These are phyloP conservation scores for Clonostachys chloroleuca DNA, from an alignment of 2,329 filamentous ascomycete species.

Conservation along the genomic window DNA sequence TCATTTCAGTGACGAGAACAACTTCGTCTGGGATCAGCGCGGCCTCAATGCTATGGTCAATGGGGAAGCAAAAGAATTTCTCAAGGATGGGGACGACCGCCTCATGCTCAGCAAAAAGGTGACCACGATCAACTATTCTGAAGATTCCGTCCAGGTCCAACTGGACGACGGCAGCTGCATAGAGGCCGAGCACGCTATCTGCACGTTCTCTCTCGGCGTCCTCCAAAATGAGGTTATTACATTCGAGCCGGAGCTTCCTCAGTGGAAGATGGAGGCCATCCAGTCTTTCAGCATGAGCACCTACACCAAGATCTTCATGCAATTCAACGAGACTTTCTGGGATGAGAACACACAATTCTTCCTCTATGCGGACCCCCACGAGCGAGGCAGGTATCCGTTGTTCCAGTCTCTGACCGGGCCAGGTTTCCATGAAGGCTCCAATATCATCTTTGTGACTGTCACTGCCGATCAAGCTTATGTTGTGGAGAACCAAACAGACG, in stretches of 20 bases:
- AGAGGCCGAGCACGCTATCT: slow-evolving; percentile 57
- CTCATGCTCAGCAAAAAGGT: slow-evolving; percentile 55
- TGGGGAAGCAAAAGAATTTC: slow-evolving; percentile 52
- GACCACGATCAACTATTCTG: slow-evolving; percentile 46
- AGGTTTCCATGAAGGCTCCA: slow-evolving; percentile 55
- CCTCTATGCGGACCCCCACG: slow-evolving; percentile 34
- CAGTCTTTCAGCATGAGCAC: slow-evolving; percentile 64
- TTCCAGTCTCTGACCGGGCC: slow-evolving; percentile 58
- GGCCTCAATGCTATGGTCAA: slow-evolving; percentile 57
- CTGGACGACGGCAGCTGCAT: slow-evolving; percentile 52
- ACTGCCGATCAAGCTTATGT: slow-evolving; percentile 50
- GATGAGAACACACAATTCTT: slow-evolving; percentile 34
- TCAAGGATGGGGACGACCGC: slow-evolving; percentile 46
- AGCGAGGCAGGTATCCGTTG: slow-evolving; percentile 44
- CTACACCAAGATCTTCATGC: slow-evolving; percentile 70
- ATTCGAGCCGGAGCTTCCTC: slow-evolving; percentile 55
- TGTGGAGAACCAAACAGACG: slow-evolving; percentile 54
- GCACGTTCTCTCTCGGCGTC: slow-evolving; percentile 65
- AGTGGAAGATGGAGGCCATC: slow-evolving; percentile 62
- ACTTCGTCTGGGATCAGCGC: slow-evolving; percentile 56
- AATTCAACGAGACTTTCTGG: slow-evolving; percentile 67
- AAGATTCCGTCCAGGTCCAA: slow-evolving; percentile 41
- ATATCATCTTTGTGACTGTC: slow-evolving; percentile 64
- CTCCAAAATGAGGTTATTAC: slow-evolving; percentile 55
- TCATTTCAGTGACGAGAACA: slow-evolving; percentile 57